Percentiles rank a stretch among this genome's conserved stretches.
Conservation (phyloP, 305 asterid genomes). For the Caryopteris hybrid region DNA sequence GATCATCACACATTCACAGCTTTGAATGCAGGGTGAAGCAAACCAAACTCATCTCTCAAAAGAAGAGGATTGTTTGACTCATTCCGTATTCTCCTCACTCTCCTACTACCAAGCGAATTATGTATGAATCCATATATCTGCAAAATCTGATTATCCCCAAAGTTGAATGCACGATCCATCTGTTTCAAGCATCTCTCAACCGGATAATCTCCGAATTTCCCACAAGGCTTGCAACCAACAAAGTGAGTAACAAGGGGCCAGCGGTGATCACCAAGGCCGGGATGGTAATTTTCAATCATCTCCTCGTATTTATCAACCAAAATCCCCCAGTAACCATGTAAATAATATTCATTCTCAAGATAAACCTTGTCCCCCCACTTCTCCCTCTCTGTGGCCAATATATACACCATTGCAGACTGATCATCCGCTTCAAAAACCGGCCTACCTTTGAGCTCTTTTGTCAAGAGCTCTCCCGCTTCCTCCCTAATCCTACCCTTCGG, state of each 20-base stretch:
- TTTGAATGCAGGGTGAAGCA: conserved; percentile 70
- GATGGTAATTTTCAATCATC: conserved; percentile 73
- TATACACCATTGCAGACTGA: conserved; percentile 85
- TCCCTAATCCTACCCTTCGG: conserved; percentile 77
- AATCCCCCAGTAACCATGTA: conserved; percentile 89
- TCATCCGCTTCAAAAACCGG: conserved; percentile 88
- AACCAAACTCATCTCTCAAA: conserved; percentile 52
- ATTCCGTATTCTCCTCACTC: conserved; percentile 54
- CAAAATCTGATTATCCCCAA: conserved; percentile 73
- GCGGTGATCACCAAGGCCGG: conserved; percentile 77
- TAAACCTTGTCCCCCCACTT: conserved; percentile 77
- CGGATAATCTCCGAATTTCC: conserved; percentile 68
- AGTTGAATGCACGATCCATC: conserved; percentile 81
- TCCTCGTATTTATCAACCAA: conserved; percentile 76
- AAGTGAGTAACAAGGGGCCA: conserved; percentile 95
- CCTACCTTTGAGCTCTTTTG: conserved; percentile 56
- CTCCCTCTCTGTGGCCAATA: conserved; percentile 67
- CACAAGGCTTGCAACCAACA: conserved; percentile 96
- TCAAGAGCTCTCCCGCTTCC: conserved; percentile 61
- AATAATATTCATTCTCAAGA: conserved; percentile 57
- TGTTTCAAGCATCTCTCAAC: conserved; percentile 83
- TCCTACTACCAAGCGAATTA: conserved; percentile 55
- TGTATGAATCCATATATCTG: conserved; percentile 77
- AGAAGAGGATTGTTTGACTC: conserved; percentile 65
- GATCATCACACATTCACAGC: conserved; percentile 45